Evolutionary conservation across 2,329 filamentous ascomycete genomes (phyloP).

Genomic region (Cytospora chrysosperma): DNA sequence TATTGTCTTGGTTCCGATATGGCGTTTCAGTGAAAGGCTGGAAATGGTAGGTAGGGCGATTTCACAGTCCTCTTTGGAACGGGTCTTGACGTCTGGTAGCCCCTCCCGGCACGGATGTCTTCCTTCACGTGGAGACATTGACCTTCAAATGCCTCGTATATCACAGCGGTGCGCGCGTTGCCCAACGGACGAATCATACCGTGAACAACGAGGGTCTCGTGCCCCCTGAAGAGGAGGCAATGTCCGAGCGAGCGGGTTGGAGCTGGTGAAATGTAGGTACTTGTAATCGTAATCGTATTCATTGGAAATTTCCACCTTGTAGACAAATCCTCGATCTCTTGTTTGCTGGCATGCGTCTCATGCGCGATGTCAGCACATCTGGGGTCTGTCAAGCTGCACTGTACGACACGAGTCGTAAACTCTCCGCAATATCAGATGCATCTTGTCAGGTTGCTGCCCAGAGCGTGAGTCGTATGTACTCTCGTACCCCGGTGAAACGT

Average conservation of each 20-base stretch:
- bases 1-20: neutral
- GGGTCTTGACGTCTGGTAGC: neutral
- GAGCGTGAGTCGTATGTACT: conserved; percentile 8
- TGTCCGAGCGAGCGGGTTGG: neutral
- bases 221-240: neutral
- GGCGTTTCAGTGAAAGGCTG: neutral
- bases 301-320: neutral
- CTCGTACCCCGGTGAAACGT: neutral
- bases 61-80: neutral
- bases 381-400: conserved; percentile 7
- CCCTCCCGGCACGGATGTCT: neutral
- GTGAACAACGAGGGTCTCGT: neutral
- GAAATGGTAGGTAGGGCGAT: neutral
- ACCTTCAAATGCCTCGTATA: neutral
- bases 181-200: neutral
- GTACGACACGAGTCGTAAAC: conserved; percentile 23
- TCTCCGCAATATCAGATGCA: conserved; percentile 23
- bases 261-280: neutral
- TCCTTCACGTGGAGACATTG: neutral
- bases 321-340: neutral
- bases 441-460: conserved; percentile 19
- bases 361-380: neutral
- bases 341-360: neutral
- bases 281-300: neutral
- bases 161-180: neutral